Conservation (phyloP, 768 basidiomycete species). For the Coprinopsis marcescibilis region DNA sequence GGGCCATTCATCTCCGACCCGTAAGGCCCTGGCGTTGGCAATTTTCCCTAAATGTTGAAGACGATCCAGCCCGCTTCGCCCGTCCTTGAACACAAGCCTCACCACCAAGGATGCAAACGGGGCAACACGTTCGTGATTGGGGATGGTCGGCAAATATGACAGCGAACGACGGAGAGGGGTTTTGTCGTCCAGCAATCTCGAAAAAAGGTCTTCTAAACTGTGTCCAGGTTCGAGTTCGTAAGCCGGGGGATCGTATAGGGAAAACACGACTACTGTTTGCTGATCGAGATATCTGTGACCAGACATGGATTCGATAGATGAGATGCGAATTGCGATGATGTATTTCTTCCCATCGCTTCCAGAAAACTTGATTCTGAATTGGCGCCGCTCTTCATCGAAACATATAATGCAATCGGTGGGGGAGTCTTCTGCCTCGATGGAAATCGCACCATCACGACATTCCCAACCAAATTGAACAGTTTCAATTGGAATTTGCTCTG, state of each 20-base stretch:
- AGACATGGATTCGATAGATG: slow-evolving; percentile 34
- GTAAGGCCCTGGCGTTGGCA: slow-evolving; percentile 36
- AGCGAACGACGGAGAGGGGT: slow-evolving; percentile 28
- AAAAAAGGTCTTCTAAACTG: neutral
- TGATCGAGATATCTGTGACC: slow-evolving; percentile 19
- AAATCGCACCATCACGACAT: slow-evolving; percentile 53
- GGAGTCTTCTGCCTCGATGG: slow-evolving; percentile 34
- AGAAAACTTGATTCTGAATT: slow-evolving; percentile 35
- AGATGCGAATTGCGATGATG: slow-evolving; percentile 38
- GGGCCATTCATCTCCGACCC: slow-evolving; percentile 28
- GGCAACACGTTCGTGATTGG: slow-evolving; percentile 36
- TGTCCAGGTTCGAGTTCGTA: slow-evolving; percentile 13
- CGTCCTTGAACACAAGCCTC: slow-evolving; percentile 43
- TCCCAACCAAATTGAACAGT: slow-evolving; percentile 56
- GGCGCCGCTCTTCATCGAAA: slow-evolving; percentile 40
- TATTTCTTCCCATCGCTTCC: slow-evolving; percentile 9
- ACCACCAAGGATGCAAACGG: slow-evolving; percentile 50
- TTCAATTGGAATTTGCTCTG: slow-evolving; percentile 24
- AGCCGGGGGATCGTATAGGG: slow-evolving; percentile 23
- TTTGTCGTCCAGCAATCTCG: neutral
- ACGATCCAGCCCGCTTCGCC: slow-evolving; percentile 23
- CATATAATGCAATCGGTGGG: slow-evolving; percentile 21
- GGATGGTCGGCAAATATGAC: slow-evolving; percentile 30
- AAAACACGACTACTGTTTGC: slow-evolving; percentile 37
- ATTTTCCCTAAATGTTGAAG: slow-evolving; percentile 34